Evolutionary conservation across 75 land plant genomes (phyloP), one percentile per base, ranked within the genome.

Genomic region (Selaginella moellendorffii): DNA sequence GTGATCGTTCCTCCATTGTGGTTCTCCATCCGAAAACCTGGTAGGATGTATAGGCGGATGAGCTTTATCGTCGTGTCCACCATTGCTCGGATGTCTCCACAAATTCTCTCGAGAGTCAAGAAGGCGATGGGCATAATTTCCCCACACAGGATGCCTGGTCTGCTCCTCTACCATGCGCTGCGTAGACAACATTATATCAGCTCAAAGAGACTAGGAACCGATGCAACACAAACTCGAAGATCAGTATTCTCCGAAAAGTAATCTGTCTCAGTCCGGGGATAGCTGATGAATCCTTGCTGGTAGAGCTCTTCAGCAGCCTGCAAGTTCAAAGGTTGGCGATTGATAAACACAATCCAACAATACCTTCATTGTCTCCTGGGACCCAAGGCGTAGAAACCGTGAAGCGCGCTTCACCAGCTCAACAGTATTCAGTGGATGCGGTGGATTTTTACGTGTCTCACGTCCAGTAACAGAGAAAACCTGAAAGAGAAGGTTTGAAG

Each of bases 11-110:
- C 78, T 83, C 97, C 95, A 92, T 27, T 79, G 67, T 54, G 78
- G 53, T 77, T 88, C 97, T 28, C 97, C 97, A 36, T 78, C 68
- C 60, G 89, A 92, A 66, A 83, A 85, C 53, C 81, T 85, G 42
- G 97, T 92, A 18, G 97, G 97, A 64, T 92, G 97, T 67, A 92
- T 92, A 22, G 97, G 97, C 42, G 97, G 97, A 59, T 92, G 97
- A 54, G 97, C 97, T 66, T 92, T 92, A 73, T 92, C 97, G 78
- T 92, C 86, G 78, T 92, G 97, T 2, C 97, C 97, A 63, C 97
- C 97, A 83, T 70, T 79, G 52, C 90, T 61, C 67, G 97, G 97
- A 28, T 83, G 84, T 71, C 81, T 81, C 97, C 97, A 92, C 23
- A 92, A 80, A 28, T 81, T 72, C 52, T 76, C 69, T 21, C 63